Conservation (phyloP, 2,329 filamentous ascomycete genomes). For the Colletotrichum echinochloae region DNA sequence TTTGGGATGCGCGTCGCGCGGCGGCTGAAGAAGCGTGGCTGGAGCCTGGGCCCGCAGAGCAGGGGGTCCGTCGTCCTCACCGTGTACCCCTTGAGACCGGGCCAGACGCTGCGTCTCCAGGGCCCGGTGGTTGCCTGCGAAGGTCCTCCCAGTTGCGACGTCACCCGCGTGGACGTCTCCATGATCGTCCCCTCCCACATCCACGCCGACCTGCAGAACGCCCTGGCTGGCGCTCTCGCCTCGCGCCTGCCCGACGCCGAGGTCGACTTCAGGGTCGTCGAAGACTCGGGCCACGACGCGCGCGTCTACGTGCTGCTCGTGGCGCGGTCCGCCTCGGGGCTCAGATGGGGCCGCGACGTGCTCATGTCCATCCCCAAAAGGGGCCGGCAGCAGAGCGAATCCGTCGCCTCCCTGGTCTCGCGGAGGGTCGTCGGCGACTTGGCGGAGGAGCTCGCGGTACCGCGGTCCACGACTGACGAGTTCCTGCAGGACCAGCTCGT, state of each 20-base stretch:
- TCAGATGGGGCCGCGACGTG: constrained; percentile 63
- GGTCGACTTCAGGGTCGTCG: constrained; percentile 58
- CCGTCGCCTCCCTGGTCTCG: constrained; percentile 56
- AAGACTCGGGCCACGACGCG: constrained; percentile 64
- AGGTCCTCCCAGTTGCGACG: constrained; percentile 45
- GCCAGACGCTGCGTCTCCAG: constrained; percentile 53
- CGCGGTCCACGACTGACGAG: constrained; percentile 58
- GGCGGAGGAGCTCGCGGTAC: constrained; percentile 55
- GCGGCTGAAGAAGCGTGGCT: constrained; percentile 60
- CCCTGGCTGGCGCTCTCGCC: constrained; percentile 55
- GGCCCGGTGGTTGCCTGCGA: constrained; percentile 43
- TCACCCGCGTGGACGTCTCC: constrained; percentile 63
- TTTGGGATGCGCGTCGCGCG: constrained; percentile 63
- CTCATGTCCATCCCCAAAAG: constrained; percentile 58
- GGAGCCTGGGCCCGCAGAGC: constrained; percentile 59
- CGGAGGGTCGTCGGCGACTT: constrained; percentile 59
- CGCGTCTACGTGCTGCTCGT: constrained; percentile 70
- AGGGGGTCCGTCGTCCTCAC: constrained; percentile 60
- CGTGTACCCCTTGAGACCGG: constrained; percentile 48
- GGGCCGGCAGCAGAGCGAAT: constrained; percentile 45
- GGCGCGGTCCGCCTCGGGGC: constrained; percentile 57
- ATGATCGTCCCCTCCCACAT: constrained; percentile 62
- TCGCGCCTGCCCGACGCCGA: constrained; percentile 58
- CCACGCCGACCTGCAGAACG: constrained; percentile 54
- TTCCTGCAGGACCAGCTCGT: constrained; percentile 72